Evolutionary conservation across 1,284 basidiomycete genomes (phyloP), one percentile per base, ranked within the genome.

Genomic region (Ganoderma resinaceum): DNA sequence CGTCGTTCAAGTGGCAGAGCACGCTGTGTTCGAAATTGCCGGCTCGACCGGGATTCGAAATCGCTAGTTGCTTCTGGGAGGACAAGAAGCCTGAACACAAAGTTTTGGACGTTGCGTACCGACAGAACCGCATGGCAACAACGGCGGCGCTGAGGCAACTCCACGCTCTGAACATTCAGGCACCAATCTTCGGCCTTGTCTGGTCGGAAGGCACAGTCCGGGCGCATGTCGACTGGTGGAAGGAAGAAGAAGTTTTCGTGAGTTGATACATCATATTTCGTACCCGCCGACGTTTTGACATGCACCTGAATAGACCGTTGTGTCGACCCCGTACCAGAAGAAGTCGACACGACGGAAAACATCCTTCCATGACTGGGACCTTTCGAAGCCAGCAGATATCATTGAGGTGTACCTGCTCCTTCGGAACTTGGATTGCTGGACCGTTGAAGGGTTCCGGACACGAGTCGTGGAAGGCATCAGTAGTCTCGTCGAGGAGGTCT

Each of bases 111-210:
- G 83, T 85, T 70, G 88, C 87, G 0, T 87, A 87, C 73, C 78
- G 88, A 31, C 87, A 89, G 76, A 89, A 89, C 74, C 78, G 87
- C 40, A 87, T 89, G 80, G 80, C 86, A 2, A 86, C 86, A 3
- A 81, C 87, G 6, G 80, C 85, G 4, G 82, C 82, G 1, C 80
- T 80, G 3, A 81, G 87, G 1, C 88, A 89, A 72, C 76, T 88
- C 33, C 81, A 87, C 68, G 83, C 86, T 11, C 75, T 87, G 26
- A 76, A 79, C 57, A 77, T 89, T 16, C 67, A 76, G 3, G 82
- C 82, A 7, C 87, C 87, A 18, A 79, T 89, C 3, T 82, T 89
- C 68, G 88, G 87, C 2, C 76, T 89, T 12, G 80, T 88, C 8
- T 89, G 86, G 86, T 81, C 86, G 3, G 82, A 84, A 64, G 85